phyloP scores from a whole-genome alignment of 148 eudicot species.

The Rhododendron williamsianum region DNA sequence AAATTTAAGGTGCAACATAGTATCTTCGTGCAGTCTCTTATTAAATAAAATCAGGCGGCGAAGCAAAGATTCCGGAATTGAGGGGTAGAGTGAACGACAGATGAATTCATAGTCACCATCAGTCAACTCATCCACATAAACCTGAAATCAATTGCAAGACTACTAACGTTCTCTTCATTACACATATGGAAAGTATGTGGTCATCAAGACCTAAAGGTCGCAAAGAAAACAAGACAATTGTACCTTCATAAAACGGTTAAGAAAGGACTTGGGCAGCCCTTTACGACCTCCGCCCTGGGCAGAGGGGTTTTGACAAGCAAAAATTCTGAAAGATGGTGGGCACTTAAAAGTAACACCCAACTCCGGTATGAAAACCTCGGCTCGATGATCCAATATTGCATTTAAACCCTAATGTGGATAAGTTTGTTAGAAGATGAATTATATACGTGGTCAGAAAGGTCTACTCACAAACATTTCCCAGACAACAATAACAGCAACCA shows the following conservation, averaged over 20 bases:
- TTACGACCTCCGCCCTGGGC: conserved; percentile 96
- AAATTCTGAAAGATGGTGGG: conserved; percentile 80
- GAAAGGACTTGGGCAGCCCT: conserved; percentile 96
- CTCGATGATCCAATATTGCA: conserved; percentile 92
- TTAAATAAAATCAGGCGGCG: conserved; percentile 61
- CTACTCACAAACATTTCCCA: neutral
- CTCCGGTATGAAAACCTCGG: conserved; percentile 95
- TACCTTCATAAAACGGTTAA: conserved; percentile 90
- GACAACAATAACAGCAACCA: neutral
- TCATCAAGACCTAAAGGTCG: neutral
- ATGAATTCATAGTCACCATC: conserved; percentile 76
- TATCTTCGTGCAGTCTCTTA: conserved; percentile 70
- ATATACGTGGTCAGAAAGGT: neutral
- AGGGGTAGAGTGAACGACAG: conserved; percentile 66
- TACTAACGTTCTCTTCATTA: neutral
- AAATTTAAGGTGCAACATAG: conserved; percentile 67
- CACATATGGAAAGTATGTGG: neutral
- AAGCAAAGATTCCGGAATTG: conserved; percentile 42
- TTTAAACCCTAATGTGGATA: conserved; percentile 60
- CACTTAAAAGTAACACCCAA: conserved; percentile 80
- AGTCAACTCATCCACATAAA: conserved; percentile 85
- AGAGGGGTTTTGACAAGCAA: conserved; percentile 96
- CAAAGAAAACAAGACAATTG: neutral
- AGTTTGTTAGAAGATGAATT: neutral
- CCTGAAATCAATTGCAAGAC: conserved; percentile 41